Percentiles rank a stretch among this genome's conserved stretches.
phyloP scores from a whole-genome alignment of 805 yeast species.

The Kluyveromyces lactis region DNA sequence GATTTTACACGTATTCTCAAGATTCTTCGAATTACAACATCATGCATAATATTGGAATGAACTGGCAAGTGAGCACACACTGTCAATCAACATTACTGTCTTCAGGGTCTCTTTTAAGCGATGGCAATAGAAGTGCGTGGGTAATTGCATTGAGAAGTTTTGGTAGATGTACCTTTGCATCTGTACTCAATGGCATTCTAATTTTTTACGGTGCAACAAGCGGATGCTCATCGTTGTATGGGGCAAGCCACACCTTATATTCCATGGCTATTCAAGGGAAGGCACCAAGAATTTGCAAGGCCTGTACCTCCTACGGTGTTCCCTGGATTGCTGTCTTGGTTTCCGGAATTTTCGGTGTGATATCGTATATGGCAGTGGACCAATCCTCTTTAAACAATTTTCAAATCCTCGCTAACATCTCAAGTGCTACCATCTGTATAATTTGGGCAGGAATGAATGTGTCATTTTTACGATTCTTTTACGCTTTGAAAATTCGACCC shows the following conservation, averaged over 20 bases:
- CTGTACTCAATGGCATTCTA: slow-evolving; percentile 44
- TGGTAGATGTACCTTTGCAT: slow-evolving; percentile 42
- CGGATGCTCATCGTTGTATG: slow-evolving; percentile 48
- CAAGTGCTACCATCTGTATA: slow-evolving; percentile 67
- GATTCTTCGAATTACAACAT: background rate
- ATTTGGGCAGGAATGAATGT: slow-evolving; percentile 74
- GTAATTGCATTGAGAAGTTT: slow-evolving; percentile 47
- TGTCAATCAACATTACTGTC: slow-evolving; percentile 40
- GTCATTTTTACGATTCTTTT: slow-evolving; percentile 55
- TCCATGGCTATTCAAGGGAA: slow-evolving; percentile 46
- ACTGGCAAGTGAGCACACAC: slow-evolving; percentile 61
- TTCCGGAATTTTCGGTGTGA: slow-evolving; percentile 50
- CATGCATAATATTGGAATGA: slow-evolving; percentile 12
- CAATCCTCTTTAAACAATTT: slow-evolving; percentile 53
- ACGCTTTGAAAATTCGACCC: slow-evolving; percentile 51
- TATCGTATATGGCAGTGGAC: slow-evolving; percentile 54
- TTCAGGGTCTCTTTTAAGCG: slow-evolving; percentile 38
- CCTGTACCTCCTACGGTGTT: slow-evolving; percentile 57
- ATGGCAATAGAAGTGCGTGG: slow-evolving; percentile 49
- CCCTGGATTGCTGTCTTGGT: slow-evolving; percentile 65
- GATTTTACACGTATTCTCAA: slow-evolving; percentile 33
- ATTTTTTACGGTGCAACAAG: slow-evolving; percentile 50
- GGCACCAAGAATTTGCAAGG: slow-evolving; percentile 53
- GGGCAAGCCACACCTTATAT: slow-evolving; percentile 53
- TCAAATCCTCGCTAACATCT: slow-evolving; percentile 55